Conservation (phyloP, 1,284 basidiomycete species). For the Fomitopsis pinicola region DNA sequence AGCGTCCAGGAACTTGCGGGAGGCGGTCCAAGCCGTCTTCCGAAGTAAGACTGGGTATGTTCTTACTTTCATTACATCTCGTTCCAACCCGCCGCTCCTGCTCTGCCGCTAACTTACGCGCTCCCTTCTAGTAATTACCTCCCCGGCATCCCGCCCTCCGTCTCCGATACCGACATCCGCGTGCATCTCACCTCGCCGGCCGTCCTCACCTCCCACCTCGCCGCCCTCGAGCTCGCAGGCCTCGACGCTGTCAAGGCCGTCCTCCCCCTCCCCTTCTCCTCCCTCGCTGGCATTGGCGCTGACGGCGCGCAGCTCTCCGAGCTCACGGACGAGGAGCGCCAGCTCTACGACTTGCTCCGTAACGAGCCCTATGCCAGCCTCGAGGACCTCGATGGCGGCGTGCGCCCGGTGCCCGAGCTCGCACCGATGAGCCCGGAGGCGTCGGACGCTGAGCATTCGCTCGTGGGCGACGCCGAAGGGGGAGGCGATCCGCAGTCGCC, state of each 20-base stretch:
- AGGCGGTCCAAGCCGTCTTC: conserved; percentile 34
- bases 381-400: conserved; percentile 27
- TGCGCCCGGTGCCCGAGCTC: conserved; percentile 3
- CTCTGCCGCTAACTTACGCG: neutral
- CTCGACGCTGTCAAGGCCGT: conserved; percentile 30
- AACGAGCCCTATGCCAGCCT: conserved; percentile 15
- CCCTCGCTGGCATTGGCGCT: neutral
- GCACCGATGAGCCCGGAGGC: neutral
- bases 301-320: conserved; percentile 2
- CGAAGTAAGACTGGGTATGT: conserved; percentile 35
- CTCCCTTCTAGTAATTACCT: neutral
- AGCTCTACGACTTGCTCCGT: conserved; percentile 28
- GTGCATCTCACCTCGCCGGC: conserved; percentile 29
- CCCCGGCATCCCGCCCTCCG: neutral
- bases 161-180: conserved; percentile 22
- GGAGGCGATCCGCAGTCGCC: conserved; percentile 6
- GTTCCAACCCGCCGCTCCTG: conserved; percentile 2
- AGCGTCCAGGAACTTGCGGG: neutral
- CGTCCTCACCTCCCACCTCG: conserved; percentile 28
- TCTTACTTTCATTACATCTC: neutral
- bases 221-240: conserved; percentile 20
- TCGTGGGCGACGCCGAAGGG: conserved; percentile 6
- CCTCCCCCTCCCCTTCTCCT: conserved; percentile 21
- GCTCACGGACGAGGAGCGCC: conserved; percentile 30
- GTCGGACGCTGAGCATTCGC: neutral